Evolutionary conservation across 2,329 filamentous ascomycete genomes (phyloP).

Genomic region (Fragosphaeria purpurea): DNA sequence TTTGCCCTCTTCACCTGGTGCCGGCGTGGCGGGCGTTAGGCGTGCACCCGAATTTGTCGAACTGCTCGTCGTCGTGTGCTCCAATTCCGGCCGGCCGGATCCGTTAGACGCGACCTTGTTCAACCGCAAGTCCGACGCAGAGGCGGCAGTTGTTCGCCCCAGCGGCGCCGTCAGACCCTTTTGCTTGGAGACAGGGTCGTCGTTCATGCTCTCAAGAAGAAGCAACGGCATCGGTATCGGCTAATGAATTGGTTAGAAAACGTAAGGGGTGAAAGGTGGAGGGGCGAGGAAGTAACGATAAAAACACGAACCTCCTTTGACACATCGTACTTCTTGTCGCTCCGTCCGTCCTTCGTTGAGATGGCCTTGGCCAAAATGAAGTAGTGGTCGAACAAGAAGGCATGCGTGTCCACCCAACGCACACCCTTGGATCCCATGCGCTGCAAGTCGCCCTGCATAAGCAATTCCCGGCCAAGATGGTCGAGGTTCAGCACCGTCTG

Average conservation of each 20-base stretch:
- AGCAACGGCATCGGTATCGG: constrained; percentile 95
- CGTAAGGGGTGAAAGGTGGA: neutral
- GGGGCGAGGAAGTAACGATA: neutral
- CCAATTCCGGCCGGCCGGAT: constrained; percentile 47
- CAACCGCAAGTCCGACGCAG: constrained; percentile 44
- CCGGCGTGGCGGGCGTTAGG: constrained; percentile 22
- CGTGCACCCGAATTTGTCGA: constrained; percentile 49
- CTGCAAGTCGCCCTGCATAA: constrained; percentile 81
- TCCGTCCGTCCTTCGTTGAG: constrained; percentile 55
- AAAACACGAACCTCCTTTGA: constrained; percentile 53
- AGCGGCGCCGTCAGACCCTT: constrained; percentile 61
- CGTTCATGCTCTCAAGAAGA: constrained; percentile 83
- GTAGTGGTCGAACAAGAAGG: constrained; percentile 92
- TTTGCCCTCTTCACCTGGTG: constrained; percentile 58
- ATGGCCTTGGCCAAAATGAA: constrained; percentile 81
- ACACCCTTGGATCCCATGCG: constrained; percentile 82
- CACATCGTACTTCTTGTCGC: constrained; percentile 85
- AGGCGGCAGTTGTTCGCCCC: constrained; percentile 49
- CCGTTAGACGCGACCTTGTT: constrained; percentile 45
- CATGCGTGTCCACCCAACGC: constrained; percentile 88
- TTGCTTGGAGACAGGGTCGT: constrained; percentile 78
- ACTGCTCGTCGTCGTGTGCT: constrained; percentile 57
- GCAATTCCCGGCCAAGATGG: constrained; percentile 83
- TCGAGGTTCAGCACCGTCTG: constrained; percentile 84
- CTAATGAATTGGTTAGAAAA: constrained; percentile 21